Evolutionary conservation across 2,329 filamentous ascomycete species (phyloP).

Genomic region (Phaeosphaeria sp.): DNA sequence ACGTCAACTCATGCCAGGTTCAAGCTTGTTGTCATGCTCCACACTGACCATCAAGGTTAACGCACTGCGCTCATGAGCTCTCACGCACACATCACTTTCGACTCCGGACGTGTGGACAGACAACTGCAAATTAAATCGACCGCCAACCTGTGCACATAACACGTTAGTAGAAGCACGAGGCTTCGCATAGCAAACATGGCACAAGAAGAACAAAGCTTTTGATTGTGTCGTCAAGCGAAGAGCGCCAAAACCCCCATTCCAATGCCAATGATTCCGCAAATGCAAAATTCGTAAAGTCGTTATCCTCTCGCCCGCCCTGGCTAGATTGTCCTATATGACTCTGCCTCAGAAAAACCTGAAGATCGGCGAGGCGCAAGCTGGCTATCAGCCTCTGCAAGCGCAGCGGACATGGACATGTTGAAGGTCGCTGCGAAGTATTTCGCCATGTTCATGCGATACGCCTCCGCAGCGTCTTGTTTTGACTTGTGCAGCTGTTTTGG

Average conservation of each 20-base stretch:
- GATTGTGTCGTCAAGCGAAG: conserved; percentile 19
- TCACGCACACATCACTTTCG: not conserved
- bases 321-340: conserved; percentile 40
- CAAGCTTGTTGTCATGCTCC: not conserved
- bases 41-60: not conserved
- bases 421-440: conserved; percentile 49
- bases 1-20: not conserved
- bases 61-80: not conserved
- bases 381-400: conserved; percentile 45
- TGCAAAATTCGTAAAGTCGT: conserved; percentile 31
- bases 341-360: conserved; percentile 45
- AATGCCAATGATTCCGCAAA: conserved; percentile 28
- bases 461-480: conserved; percentile 37
- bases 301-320: conserved; percentile 6
- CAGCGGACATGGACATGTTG: conserved; percentile 48
- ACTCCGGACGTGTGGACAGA: not conserved
- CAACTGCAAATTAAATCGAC: not conserved
- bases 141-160: conserved; percentile 4
- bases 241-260: conserved; percentile 29
- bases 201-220: conserved; percentile 34
- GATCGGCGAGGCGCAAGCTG: conserved; percentile 44
- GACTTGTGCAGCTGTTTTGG: conserved; percentile 45
- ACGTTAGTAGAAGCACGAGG: conserved; percentile 26
- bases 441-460: conserved; percentile 47
- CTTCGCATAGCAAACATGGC: conserved; percentile 20